Evolutionary conservation across 129 eudicot genomes (phyloP), one percentile per base, ranked within the genome.

Genomic region (Flaveria sonorensis): DNA sequence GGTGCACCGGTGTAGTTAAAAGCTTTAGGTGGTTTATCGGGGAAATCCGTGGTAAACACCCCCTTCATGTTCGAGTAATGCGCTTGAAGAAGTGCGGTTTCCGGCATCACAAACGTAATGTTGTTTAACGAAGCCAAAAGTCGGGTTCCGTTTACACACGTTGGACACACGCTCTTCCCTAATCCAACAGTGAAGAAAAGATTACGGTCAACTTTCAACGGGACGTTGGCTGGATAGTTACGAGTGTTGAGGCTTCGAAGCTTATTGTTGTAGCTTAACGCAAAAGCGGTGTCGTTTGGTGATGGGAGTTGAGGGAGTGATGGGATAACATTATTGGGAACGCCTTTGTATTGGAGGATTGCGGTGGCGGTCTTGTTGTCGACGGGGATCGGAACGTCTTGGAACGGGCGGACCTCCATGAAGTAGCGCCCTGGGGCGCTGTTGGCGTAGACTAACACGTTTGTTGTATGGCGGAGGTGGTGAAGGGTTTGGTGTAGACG

Each of bases 1-100:
- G 86, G 86, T 26, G 78, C 70, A 39, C 88, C 83, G 0, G 88
- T 85, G 63, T 81, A 85, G 76, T 85, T 85, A 57, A 85, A 85
- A 10, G 81, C 24, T 52, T 40, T 68, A 0, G 77, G 83, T 55
- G 88, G 88, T 66, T 77, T 70, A 12, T 60, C 59, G 1, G 88
- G 86, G 43, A 81, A 81, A 74, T 85, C 81, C 0, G 60, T 4
- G 0, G 79, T 72, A 69, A 81, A 85, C 1, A 81, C 81, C 11
- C 81, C 83, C 10, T 71, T 64, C 36, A 77, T 60, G 13, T 81
- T 21, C 24, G 67, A 75, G 51, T 59, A 81, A 56, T 81, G 83
- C 19, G 83, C 79, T 53, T 85, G 81, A 10, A 81, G 79, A 14
- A 82, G 80, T 4, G 70, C 85, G 0, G 77, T 81, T 30, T 80